phyloP scores from a whole-genome alignment of 2,329 filamentous ascomycete species.

The Volutella citrinella region DNA sequence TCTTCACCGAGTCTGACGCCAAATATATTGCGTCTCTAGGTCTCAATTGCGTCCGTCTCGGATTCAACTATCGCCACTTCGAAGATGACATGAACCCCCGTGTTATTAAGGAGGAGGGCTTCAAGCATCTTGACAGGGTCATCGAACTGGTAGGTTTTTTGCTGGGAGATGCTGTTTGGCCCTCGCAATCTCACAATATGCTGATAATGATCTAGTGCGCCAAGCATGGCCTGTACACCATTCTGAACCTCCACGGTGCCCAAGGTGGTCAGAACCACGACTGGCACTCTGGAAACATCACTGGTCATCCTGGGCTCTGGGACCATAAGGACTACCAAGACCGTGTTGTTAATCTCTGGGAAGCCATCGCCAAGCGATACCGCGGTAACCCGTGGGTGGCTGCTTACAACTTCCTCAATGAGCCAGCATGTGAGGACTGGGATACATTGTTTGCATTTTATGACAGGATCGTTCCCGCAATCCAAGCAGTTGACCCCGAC shows the following conservation, averaged over 20 bases:
- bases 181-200: too few relatives aligned
- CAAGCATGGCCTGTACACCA: slow-evolving; percentile 40
- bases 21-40: slow-evolving; percentile 53
- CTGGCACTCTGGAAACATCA: slow-evolving; percentile 41
- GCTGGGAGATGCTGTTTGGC: too few relatives aligned
- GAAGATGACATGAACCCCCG: slow-evolving; percentile 50
- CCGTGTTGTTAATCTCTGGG: slow-evolving; percentile 40
- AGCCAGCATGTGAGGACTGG: slow-evolving; percentile 29
- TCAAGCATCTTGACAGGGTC: slow-evolving; percentile 47
- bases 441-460: slow-evolving; percentile 37
- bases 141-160: slow-evolving; percentile 37
- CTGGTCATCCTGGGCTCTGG: slow-evolving; percentile 41
- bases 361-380: slow-evolving; percentile 38
- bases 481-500: slow-evolving; percentile 38
- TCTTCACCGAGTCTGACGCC: slow-evolving; percentile 56
- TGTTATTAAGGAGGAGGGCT: slow-evolving; percentile 45
- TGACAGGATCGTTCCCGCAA: slow-evolving; percentile 34
- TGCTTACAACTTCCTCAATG: slow-evolving; percentile 36
- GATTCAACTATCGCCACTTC: slow-evolving; percentile 58
- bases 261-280: slow-evolving; percentile 46
- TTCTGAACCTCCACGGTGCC: slow-evolving; percentile 42
- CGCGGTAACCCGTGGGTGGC: slow-evolving; percentile 39
- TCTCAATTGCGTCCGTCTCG: slow-evolving; percentile 55
- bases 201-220: too few relatives aligned
- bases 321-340: slow-evolving; percentile 44